Evolutionary conservation across 140 eudicot genomes (phyloP).

Genomic region (Anethum foeniculum): DNA sequence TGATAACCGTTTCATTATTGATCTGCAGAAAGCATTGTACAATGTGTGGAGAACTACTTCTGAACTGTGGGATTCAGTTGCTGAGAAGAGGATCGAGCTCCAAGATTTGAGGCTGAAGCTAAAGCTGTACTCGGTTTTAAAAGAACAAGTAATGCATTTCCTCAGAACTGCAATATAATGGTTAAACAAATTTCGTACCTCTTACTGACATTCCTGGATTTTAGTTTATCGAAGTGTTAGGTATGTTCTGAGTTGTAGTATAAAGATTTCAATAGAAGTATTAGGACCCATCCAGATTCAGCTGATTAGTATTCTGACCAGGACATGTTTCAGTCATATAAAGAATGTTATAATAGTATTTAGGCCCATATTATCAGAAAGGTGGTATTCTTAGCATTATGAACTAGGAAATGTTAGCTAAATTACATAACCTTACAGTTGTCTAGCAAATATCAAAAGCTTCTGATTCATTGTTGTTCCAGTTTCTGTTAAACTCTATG

Average conservation of each 20-base stretch:
- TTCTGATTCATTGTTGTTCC: not conserved
- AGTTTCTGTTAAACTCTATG: not conserved
- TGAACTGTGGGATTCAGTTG: constrained; percentile 49
- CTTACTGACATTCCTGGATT: not conserved
- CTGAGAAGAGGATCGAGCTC: constrained; percentile 49
- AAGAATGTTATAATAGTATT: not conserved
- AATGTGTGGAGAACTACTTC: constrained; percentile 56
- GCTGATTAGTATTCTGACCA: not conserved
- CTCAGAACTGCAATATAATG: not conserved
- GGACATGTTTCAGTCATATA: not conserved
- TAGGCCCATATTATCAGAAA: not conserved
- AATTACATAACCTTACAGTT: not conserved
- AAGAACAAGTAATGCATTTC: constrained; percentile 51
- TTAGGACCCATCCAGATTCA: not conserved
- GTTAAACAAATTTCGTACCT: not conserved
- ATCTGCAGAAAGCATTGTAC: constrained; percentile 54
- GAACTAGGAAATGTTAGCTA: not conserved
- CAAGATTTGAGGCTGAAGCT: constrained; percentile 55
- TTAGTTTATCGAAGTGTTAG: not conserved
- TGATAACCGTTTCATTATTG: not conserved
- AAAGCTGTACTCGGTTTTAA: constrained; percentile 49
- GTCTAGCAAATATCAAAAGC: not conserved
- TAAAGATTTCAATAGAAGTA: not conserved
- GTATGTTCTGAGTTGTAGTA: not conserved
- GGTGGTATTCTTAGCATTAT: not conserved